Evolutionary conservation across 345 rosid genomes (phyloP).

Genomic region (Cardiospermum halicacabum): DNA sequence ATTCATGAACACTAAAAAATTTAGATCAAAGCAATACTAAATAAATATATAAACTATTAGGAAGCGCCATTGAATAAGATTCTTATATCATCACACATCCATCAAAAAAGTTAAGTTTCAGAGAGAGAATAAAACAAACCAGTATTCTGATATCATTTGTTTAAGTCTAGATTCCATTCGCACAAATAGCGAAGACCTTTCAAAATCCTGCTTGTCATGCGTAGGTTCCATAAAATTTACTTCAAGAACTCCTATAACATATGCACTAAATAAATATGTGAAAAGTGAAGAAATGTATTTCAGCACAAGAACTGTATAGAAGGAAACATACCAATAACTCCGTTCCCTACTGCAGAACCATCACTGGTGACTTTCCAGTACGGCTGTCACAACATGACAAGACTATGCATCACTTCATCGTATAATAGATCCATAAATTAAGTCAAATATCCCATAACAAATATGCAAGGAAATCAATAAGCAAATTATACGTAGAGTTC

Average conservation of each 20-base stretch:
- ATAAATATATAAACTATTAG: background rate
- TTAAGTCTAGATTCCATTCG: conserved; percentile 74
- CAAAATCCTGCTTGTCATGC: conserved; percentile 96
- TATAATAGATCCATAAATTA: conserved; percentile 10
- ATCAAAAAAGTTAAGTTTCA: background rate
- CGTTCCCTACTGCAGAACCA: conserved; percentile 49
- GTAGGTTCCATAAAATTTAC: conserved; percentile 96
- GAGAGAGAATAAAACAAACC: conserved; percentile 43
- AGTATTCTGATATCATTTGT: conserved; percentile 57
- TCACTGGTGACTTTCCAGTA: conserved; percentile 79
- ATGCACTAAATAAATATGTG: conserved; percentile 19
- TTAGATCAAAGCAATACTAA: background rate
- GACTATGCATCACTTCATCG: conserved; percentile 18
- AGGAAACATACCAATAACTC: conserved; percentile 66
- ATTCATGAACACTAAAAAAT: background rate
- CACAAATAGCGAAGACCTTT: conserved; percentile 74
- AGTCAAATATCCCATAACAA: background rate
- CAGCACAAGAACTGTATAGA: conserved; percentile 12
- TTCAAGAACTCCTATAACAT: conserved; percentile 79
- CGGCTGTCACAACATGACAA: conserved; percentile 50
- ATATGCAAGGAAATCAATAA: background rate
- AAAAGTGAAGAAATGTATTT: conserved; percentile 10
- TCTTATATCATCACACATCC: background rate
- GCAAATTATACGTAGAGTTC: background rate
- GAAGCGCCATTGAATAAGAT: background rate